A percentile compares a stretch with the other conserved stretches of the same genome.
These are phyloP conservation scores for Saccharomycopsis guyanensis DNA, from an alignment of 805 yeast species.

Conservation along the genomic window DNA sequence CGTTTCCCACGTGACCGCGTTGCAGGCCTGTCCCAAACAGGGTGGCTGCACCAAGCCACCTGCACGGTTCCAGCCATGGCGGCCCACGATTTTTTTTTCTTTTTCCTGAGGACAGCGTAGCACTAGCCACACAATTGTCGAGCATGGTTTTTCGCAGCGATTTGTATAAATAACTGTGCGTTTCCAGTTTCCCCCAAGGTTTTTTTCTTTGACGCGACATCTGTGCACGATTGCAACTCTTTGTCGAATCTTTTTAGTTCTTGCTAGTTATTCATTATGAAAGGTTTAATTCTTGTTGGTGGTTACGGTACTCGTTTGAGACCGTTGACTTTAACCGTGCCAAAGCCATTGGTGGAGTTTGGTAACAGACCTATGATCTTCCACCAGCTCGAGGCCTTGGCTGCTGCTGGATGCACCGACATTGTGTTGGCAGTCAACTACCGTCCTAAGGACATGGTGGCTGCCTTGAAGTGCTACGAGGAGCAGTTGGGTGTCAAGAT, in stretches of 20 bases:
- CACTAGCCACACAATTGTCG: neutral
- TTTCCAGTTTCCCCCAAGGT: neutral
- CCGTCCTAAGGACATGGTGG: constrained; percentile 99
- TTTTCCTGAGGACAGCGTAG: constrained; percentile 2
- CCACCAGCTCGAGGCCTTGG: constrained; percentile 97
- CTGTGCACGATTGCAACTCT: neutral
- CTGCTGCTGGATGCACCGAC: constrained; percentile 97
- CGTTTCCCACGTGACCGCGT: neutral
- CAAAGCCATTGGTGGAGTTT: constrained; percentile 96
- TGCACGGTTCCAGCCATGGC: neutral
- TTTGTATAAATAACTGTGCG: neutral
- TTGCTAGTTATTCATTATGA: constrained; percentile 40
- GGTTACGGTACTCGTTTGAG: constrained; percentile 99
- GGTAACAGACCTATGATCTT: constrained; percentile 99
- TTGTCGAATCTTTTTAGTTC: neutral
- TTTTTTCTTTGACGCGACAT: neutral
- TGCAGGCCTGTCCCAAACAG: neutral
- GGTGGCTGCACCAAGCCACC: neutral
- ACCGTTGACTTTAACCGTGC: constrained; percentile 91
- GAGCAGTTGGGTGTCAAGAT: constrained; percentile 88
- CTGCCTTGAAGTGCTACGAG: constrained; percentile 90
- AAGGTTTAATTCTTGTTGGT: constrained; percentile 96
- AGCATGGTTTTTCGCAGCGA: neutral
- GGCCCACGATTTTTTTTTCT: neutral
- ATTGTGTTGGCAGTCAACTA: constrained; percentile 97